These are phyloP conservation scores for Buxus sempervirens DNA, from an alignment of 164 flowering plant species.

Conservation along the genomic window DNA sequence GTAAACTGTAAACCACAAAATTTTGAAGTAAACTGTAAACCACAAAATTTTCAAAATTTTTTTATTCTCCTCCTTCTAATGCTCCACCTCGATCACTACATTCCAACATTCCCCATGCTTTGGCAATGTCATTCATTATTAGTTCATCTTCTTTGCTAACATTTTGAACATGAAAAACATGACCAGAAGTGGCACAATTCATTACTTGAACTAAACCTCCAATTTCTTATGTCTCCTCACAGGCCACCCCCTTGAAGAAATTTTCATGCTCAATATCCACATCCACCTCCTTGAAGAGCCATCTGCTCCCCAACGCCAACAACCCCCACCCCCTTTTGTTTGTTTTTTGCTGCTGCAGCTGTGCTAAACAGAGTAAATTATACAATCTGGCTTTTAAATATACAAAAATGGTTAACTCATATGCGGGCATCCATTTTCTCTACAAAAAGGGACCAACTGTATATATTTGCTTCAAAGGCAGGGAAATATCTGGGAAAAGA, in stretches of 20 bases:
- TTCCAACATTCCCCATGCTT: constrained; percentile 6
- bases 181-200: constrained; percentile 2
- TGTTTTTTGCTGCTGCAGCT: no score
- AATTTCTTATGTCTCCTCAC: constrained; percentile 6
- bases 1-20: background rate
- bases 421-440: no score
- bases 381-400: no score
- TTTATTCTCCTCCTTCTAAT: constrained; percentile 1
- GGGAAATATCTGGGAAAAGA: no score
- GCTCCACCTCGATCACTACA: constrained; percentile 2
- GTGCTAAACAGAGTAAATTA: no score
- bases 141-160: background rate
- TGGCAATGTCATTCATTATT: constrained; percentile 3
- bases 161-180: constrained; percentile 7
- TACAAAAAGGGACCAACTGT: no score
- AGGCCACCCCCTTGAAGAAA: constrained; percentile 1
- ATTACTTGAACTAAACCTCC: constrained; percentile 10
- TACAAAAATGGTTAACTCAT: no score
- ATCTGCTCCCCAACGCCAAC: no score
- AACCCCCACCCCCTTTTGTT: no score
- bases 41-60: constrained; percentile 1
- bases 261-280: constrained; percentile 19
- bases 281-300: no score
- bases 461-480: no score
- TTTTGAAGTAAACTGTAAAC: background rate